These are phyloP conservation scores for Microthlaspi erraticum DNA, from an alignment of 345 rosid species.

Conservation along the genomic window DNA sequence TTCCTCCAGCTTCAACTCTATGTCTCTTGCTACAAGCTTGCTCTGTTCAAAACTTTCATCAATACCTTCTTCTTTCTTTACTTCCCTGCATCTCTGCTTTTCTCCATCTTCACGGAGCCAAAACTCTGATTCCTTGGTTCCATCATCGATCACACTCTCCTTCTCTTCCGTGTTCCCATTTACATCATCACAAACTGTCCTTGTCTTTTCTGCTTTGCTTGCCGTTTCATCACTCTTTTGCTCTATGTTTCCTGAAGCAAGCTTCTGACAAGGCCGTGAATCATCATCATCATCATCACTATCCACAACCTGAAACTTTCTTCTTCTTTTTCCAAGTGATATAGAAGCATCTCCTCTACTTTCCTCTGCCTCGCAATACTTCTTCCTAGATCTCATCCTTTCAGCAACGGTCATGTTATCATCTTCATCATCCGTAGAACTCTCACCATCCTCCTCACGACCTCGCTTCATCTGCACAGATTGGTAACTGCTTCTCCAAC, in stretches of 20 bases:
- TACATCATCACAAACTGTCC: background rate
- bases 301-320: slow-evolving; percentile 24
- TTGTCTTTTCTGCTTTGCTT: background rate
- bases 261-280: slow-evolving; percentile 2
- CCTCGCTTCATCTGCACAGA: slow-evolving; percentile 2
- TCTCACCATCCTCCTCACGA: slow-evolving; percentile 18
- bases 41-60: slow-evolving; percentile 16
- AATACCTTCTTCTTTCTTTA: slow-evolving; percentile 14
- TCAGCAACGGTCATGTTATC: slow-evolving; percentile 21
- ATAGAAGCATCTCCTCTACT: background rate
- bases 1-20: slow-evolving; percentile 1
- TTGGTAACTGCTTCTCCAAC: slow-evolving; percentile 10
- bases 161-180: background rate
- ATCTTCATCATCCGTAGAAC: slow-evolving; percentile 24
- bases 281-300: slow-evolving; percentile 29
- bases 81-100: slow-evolving; percentile 8
- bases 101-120: slow-evolving; percentile 7
- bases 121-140: background rate
- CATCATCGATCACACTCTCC: background rate
- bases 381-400: background rate
- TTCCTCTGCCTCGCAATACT: slow-evolving; percentile 6
- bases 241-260: slow-evolving; percentile 13
- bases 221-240: slow-evolving; percentile 5
- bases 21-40: slow-evolving; percentile 5
- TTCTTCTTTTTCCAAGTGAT: slow-evolving; percentile 17